A percentile compares a stretch with the other conserved stretches of the same genome.
These are phyloP conservation scores for Tylopilus orsonianus DNA, from an alignment of 1,284 basidiomycete species.

Conservation along the genomic window DNA sequence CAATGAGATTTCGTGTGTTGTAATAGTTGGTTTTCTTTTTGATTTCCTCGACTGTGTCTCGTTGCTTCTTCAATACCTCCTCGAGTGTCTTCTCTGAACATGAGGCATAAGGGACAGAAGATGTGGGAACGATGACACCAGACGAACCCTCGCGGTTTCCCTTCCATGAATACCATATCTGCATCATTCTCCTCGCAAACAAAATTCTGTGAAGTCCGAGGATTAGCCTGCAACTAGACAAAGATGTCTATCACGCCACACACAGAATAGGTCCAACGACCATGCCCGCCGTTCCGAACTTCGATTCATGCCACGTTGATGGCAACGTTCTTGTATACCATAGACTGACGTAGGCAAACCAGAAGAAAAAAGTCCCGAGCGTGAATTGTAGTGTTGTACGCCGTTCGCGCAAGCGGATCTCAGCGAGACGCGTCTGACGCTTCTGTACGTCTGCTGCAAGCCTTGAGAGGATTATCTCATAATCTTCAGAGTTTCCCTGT, in stretches of 20 bases:
- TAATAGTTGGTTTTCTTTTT: constrained; percentile 98
- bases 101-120: background rate
- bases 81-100: constrained; percentile 77
- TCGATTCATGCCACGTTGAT: constrained; percentile 37
- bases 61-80: constrained; percentile 74
- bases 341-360: constrained; percentile 76
- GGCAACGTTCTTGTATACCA: constrained; percentile 80
- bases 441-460: constrained; percentile 70
- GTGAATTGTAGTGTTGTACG: constrained; percentile 81
- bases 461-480: constrained; percentile 64
- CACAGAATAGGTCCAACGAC: constrained; percentile 80
- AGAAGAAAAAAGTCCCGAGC: constrained; percentile 77
- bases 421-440: constrained; percentile 79
- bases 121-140: background rate
- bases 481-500: constrained; percentile 51
- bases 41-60: constrained; percentile 90
- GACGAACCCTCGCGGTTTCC: constrained; percentile 81
- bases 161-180: constrained; percentile 85
- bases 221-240: constrained; percentile 7
- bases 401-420: constrained; percentile 85
- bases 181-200: constrained; percentile 79
- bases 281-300: constrained; percentile 53
- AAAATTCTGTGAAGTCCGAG: constrained; percentile 58
- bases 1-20: constrained; percentile 84
- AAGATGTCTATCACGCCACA: constrained; percentile 33